Conservation (phyloP, 805 yeast genomes). For the Wickerhamomyces mucosus region DNA sequence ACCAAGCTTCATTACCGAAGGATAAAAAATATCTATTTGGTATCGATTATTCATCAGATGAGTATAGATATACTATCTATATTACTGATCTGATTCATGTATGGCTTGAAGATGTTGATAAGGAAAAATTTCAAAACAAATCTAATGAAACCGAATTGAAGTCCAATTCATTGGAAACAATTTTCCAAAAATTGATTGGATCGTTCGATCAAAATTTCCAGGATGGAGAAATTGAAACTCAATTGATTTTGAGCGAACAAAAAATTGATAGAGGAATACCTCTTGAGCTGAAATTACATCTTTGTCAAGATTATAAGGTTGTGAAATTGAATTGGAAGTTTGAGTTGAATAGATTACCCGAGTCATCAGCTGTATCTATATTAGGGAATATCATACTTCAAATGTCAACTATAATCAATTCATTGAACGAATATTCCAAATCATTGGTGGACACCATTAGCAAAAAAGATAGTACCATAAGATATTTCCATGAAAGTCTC, state of each 20-base stretch:
- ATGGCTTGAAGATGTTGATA: conserved; percentile 16
- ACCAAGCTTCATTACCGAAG: no score
- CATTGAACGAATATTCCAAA: conserved; percentile 13
- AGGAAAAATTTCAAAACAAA: conserved; percentile 8
- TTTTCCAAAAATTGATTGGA: conserved; percentile 8
- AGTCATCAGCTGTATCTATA: conserved; percentile 14
- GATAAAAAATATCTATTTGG: conserved; percentile 13
- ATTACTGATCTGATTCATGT: conserved; percentile 16
- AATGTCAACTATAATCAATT: conserved; percentile 13
- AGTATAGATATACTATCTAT: conserved; percentile 9
- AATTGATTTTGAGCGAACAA: conserved; percentile 4
- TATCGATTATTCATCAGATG: conserved; percentile 8
- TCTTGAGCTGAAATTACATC: conserved; percentile 9
- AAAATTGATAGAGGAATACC: conserved; percentile 13
- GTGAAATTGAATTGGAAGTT: conserved; percentile 16
- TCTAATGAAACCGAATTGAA: conserved; percentile 11
- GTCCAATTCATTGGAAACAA: conserved; percentile 4
- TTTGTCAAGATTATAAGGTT: conserved; percentile 5
- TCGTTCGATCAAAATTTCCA: conserved; percentile 11
- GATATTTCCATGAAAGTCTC: conserved; percentile 21
- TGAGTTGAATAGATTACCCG: conserved; percentile 13
- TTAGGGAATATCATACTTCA: conserved; percentile 13
- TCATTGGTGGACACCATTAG: conserved; percentile 13
- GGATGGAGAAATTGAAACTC: conserved; percentile 3
- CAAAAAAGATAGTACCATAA: conserved; percentile 23